Base-by-base conservation (phyloP, 306 rosid genomes). In the Astragalus membranaceus region DNA sequence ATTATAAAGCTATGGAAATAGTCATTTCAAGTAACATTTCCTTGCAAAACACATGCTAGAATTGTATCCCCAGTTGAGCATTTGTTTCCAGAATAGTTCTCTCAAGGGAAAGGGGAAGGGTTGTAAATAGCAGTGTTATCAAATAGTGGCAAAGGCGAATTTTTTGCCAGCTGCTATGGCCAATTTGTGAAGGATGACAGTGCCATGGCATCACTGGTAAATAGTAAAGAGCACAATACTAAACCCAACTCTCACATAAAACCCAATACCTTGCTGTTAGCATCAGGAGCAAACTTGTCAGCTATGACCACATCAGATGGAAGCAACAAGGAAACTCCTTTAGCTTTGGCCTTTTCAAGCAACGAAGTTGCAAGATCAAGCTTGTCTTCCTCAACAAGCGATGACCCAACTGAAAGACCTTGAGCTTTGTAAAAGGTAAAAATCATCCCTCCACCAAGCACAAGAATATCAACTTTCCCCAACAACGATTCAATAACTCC, bases 371-470 rank as follows among this genome's bases (percentile, higher is more conserved):
- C 98, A 57, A 90, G 96, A 52, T 78, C 86, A 20, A 90, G 86
- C 80, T 79, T 85, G 85, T 90, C 97, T 60, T 85, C 96, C 82
- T 93, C 98, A 47, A 93, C 96, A 30, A 93, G 94, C 54, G 98
- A 93, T 56, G 97, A 82, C 10, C 97, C 98, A 74, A 93, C 89
- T 1, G 89, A 33, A 63, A 50, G n/a, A 29, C 97, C 98, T 80
- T 88, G 98, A 8, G 98, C 98, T 87, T 93, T 93, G 88, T 93
- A 93, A 16, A 93, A 93, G 73, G 97, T 93, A 62, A 36, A 93
- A 75, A 93, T 87, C 98, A 93, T 93, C 14, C 90, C 98, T 66
- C 98, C 98, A 69, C 98, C 98, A 46, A 93, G 80, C 33, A 93
- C 52, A 55, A 93, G 96, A 80, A 87, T 30, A 65, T 93, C 71